Base-by-base conservation (phyloP, 2,329 filamentous ascomycete species). In the Calonectria leucothoes region DNA sequence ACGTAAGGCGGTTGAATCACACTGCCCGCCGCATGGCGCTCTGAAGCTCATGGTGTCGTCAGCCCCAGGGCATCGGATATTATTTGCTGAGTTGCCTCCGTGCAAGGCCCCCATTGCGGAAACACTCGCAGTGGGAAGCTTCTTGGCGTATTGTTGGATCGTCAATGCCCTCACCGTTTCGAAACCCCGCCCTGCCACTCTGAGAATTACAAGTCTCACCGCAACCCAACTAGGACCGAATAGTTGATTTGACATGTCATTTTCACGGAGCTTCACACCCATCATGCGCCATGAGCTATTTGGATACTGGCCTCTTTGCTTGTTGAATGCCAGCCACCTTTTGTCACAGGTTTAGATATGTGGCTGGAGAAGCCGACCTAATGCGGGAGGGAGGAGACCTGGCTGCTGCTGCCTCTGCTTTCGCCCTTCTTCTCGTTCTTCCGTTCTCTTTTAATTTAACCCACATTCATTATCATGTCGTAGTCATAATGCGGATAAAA, bases 231-330 rank as follows among this genome's bases (percentile, higher is more conserved):
- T 45, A 68, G 64, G 45, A 55, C 33, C 65, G 51, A 65, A 49
- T 69, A 39, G 71, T 68, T 15, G 42, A 69, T 25, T 49, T 70
- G 72, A 77, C 65, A 57, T 52, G 67, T 77, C 74, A 77, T 57
- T 69, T 55, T n/a, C 39, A 33, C 27, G 31, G 31, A 51, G 61
- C 66, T 39, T 49, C 52, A 25, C n/a, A 33, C 23, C 39, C 42
- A 23, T 63, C 52, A 70, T 64, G 57, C 20, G 35, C 42, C 49
- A 23, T 27, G 31, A 57, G 69, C 55, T 52, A 49, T 65, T n/a
- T 42, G 49, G 25, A 37, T 15, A 51, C 27, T 29, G 23, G n/a
- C 42, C 37, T 31, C 25, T 33, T 49, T 65, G 49, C 61, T 45
- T 35, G 55, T 51, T n/a, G 23, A 61, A n/a, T 52, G 39, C 51